Evolutionary conservation across 768 basidiomycete species (phyloP), one percentile per base, ranked within the genome.

Genomic region (Lactarius deliciosus): DNA sequence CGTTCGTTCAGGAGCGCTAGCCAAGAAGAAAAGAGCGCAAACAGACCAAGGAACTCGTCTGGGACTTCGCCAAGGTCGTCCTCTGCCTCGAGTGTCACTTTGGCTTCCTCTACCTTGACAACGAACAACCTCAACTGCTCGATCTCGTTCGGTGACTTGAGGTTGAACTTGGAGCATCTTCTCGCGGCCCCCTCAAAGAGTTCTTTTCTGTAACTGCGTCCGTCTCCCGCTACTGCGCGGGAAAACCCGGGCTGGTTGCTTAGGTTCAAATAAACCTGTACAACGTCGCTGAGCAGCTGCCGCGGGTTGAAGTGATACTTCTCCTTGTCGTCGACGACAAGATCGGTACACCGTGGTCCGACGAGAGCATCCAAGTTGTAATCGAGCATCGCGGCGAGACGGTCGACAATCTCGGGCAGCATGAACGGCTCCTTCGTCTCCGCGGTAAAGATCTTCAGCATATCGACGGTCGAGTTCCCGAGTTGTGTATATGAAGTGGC

Each of bases 341-440:
- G 83, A 43, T 96, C 90, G 69, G 89, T 86, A 77, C 89, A 96
- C 70, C 85, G 87, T 5, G 96, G 94, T 0, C 97, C 97, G 55
- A 88, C 92, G 28, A 99, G 86, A 2, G 88, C 89, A 58, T 89
- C 87, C 22, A 99, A 81, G 73, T 98, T 98, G 78, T 95, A 94
- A 74, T 97, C 92, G 72, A 99, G 78, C 92, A 97, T 98, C 0
- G 96, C 96, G 3, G 97, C 97, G 18, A 99, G 83, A 41, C 91
- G 86, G 75, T 96, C 90, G 60, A 98, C 92, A 57, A 99, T 98
- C 77, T 99, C 97, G 9, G 92, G 90, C 77, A 93, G 90, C 86
- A 97, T 91, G 78, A 98, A 99, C 0, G 97, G 96, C 32, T 81
- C 85, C 74, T 91, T 94, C 0, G 94, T 92, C 75, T 96, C 91